Evolutionary conservation across 352 stramenopile species (phyloP), one percentile per base, ranked within the genome.

Genomic region (Globisporangium perplexum): DNA sequence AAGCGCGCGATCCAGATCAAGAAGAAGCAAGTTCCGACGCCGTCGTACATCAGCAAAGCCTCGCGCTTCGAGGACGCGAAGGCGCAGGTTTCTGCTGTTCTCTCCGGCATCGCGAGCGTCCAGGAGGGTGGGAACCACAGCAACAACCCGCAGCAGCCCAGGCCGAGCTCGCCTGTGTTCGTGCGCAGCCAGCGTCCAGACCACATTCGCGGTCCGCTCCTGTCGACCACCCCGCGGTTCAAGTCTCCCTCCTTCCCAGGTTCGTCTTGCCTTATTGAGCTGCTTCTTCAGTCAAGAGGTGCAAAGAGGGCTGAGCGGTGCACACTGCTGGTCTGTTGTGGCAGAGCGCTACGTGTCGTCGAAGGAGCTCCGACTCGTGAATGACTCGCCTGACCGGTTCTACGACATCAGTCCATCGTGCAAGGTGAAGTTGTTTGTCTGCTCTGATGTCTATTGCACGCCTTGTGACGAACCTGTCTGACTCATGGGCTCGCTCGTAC

Each of bases 331-430:
- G n/a, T n/a, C n/a, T n/a, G n/a, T n/a, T n/a, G n/a, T n/a, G n/a
- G n/a, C 36, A 90, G 76, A 90, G 61, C 74, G 72, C 33, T 88
- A 86, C 46, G 73, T 77, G 18, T 86, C 74, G 8, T 85, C 73
- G 8, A 89, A 86, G 55, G 69, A 87, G 58, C 66, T 86, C 36
- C 65, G 68, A 15, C 59, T 75, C 8, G 64, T 74, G 49, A 71
- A 77, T 24, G 74, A 86, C 52, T 60, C 66, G 4, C 76, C 74
- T 10, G 76, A 88, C 28, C 76, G 76, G 11, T 90, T 87, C 58
- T 90, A 90, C 63, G 76, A 88, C 57, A 76, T 88, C 47, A 90
- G 74, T 49, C 60, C 76, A 24, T 85, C 74, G 0, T 86, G 70
- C 66, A 82, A 77, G 61, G 68, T 83, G 31, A n/a, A n/a, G n/a